Conservation (phyloP, 306 rosid genomes). For the Comarum palustre region DNA sequence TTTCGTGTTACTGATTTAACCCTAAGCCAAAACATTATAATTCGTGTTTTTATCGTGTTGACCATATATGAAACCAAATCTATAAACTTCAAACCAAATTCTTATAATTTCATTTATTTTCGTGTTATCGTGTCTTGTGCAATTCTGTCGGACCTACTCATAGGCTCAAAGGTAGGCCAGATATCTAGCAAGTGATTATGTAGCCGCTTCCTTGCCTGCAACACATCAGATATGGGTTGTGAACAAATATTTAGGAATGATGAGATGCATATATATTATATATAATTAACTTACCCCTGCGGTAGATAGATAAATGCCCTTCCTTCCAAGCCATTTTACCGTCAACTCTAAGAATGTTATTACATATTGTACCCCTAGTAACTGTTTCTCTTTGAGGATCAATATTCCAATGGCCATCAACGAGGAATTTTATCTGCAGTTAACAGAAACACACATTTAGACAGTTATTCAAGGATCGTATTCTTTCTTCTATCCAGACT, state of each 20-base stretch:
- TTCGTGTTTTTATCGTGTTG: too few relatives aligned
- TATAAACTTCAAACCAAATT: too few relatives aligned
- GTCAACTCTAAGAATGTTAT: slow-evolving; percentile 76
- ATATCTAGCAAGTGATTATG: not conserved
- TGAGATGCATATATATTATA: not conserved
- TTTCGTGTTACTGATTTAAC: too few relatives aligned
- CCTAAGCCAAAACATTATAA: too few relatives aligned
- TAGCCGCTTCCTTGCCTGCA: not conserved
- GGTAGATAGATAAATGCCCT: slow-evolving; percentile 19
- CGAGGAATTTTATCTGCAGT: slow-evolving; percentile 78
- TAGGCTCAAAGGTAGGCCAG: not conserved
- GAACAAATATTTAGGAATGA: slow-evolving; percentile 3
- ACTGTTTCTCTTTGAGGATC: slow-evolving; percentile 69
- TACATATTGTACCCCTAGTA: slow-evolving; percentile 55
- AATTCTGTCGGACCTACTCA: too few relatives aligned
- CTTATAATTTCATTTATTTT: too few relatives aligned
- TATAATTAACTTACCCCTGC: slow-evolving; percentile 21
- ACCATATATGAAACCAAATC: too few relatives aligned
- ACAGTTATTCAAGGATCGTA: not conserved
- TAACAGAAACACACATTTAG: slow-evolving; percentile 14
- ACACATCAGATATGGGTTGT: not conserved
- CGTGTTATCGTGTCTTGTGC: too few relatives aligned
- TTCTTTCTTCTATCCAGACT: not conserved
- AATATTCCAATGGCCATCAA: slow-evolving; percentile 78
- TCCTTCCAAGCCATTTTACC: slow-evolving; percentile 34